Conservation (phyloP, 2,329 filamentous ascomycete genomes). For the Xylariaceae sp. region DNA sequence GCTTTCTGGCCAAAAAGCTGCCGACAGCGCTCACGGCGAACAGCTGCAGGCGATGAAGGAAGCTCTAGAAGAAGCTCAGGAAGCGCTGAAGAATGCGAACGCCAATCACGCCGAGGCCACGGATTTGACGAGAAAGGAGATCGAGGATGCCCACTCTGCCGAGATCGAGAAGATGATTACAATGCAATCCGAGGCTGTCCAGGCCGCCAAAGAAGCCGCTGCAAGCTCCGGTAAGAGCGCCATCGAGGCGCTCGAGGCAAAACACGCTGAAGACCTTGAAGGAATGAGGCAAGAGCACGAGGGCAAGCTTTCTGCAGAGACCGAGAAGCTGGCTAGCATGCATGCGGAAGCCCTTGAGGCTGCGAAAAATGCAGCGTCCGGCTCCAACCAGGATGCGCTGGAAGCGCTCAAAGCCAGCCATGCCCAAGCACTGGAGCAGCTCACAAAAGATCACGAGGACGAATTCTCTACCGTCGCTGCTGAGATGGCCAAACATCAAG, state of each 20-base stretch:
- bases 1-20: slow-evolving; percentile 25
- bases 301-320: slow-evolving; percentile 20
- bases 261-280: slow-evolving; percentile 40
- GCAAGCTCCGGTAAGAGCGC: slow-evolving; percentile 18
- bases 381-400: slow-evolving; percentile 12
- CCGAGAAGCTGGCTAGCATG: slow-evolving; percentile 31
- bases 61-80: slow-evolving; percentile 19
- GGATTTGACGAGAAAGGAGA: slow-evolving; percentile 33
- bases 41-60: slow-evolving; percentile 23
- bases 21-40: slow-evolving; percentile 23
- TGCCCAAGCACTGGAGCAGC: slow-evolving; percentile 39
- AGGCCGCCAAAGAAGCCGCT: slow-evolving; percentile 35
- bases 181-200: slow-evolving; percentile 36
- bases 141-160: slow-evolving; percentile 31
- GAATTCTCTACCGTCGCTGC: slow-evolving; percentile 18
- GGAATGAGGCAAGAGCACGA: slow-evolving; percentile 33
- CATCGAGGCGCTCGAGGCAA: slow-evolving; percentile 32
- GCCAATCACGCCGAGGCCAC: slow-evolving; percentile 28
- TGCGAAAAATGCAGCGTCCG: slow-evolving; percentile 31
- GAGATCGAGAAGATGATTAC: slow-evolving; percentile 40
- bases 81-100: slow-evolving; percentile 27
- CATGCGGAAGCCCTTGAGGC: slow-evolving; percentile 36
- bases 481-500: slow-evolving; percentile 25
- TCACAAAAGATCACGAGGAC: slow-evolving; percentile 27
- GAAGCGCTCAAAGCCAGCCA: slow-evolving; percentile 32